A percentile compares a stretch with the other conserved stretches of the same genome.
Conservation (phyloP, 176 grass and related monocot species). For the Areca catechu region DNA sequence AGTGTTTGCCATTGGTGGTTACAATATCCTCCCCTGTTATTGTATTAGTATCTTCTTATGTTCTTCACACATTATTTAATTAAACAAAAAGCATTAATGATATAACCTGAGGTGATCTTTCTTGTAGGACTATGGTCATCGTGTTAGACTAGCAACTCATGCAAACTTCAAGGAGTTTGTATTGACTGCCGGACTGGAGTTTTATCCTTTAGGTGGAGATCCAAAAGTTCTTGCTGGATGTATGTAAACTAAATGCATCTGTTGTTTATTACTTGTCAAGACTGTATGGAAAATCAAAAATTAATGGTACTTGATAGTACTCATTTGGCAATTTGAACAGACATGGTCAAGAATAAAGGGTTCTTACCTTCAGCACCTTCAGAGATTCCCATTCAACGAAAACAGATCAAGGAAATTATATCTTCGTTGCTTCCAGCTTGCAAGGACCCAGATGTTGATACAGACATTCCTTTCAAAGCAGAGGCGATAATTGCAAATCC, state of each 20-base stretch:
- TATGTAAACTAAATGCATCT: slow-evolving; percentile 18
- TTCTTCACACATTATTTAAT: no score
- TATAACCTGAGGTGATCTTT: background rate
- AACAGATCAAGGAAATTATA: slow-evolving; percentile 92
- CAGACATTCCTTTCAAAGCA: slow-evolving; percentile 54
- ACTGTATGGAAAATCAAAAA: background rate
- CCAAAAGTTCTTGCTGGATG: slow-evolving; percentile 92
- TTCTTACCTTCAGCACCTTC: slow-evolving; percentile 85
- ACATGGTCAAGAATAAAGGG: slow-evolving; percentile 99
- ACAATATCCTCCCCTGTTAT: no score
- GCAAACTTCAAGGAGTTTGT: slow-evolving; percentile 98
- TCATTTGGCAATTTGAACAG: slow-evolving; percentile 33
- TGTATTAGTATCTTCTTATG: no score
- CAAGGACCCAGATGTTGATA: slow-evolving; percentile 62
- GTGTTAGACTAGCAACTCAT: slow-evolving; percentile 88
- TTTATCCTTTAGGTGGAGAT: slow-evolving; percentile 89
- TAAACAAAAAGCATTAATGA: no score
- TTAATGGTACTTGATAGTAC: no score
- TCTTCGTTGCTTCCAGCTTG: slow-evolving; percentile 78
- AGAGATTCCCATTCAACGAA: slow-evolving; percentile 86
- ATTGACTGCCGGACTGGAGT: slow-evolving; percentile 77
- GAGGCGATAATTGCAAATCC: slow-evolving; percentile 96
- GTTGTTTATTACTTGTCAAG: slow-evolving; percentile 1
- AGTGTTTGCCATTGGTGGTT: no score
- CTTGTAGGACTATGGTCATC: slow-evolving; percentile 78